Evolutionary conservation across 306 rosid species (phyloP), one percentile per base, ranked within the genome.

Genomic region (Carpinus fangiana): DNA sequence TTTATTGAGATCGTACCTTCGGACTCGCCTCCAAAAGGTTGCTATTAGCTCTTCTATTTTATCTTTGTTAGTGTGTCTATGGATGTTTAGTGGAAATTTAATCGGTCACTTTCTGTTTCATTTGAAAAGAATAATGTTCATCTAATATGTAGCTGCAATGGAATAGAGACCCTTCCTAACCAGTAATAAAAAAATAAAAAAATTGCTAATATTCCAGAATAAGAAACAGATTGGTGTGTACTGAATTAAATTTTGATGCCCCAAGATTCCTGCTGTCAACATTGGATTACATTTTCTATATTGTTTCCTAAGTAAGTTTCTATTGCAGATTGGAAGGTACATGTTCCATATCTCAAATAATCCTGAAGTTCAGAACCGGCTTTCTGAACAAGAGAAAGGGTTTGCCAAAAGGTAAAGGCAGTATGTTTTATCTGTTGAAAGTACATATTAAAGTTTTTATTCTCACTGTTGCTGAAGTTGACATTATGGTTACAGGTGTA

Each of bases 11-110:
- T 95, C 99, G 5, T 92, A 95, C 75, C 89, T 91, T 71, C 85
- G 99, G 54, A 83, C 89, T 84, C 96, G 99, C 59, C 86, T 95
- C 31, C 96, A 90, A 85, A 95, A 92, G 98, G 99, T 92, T 73
- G 75, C 52, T 21, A 21, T 50, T 79, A 50, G 53, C 65, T 48
- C 56, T 66, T 53, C 8, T 26, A 11, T 46, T 55, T 8, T 47
- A 73, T 52, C n/a, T 41, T 70, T 72, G 31, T 48, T 46, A 18
- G 48, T 73, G 31, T 41, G 7, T 31, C 36, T 8, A 3, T 73
- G 57, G 8, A 21, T 79, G 60, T 76, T 66, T 26, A 6, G 51
- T 34, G 34, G 45, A 51, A 48, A 79, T 18, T 72, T 3, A 57
- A 21, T 74, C 45, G 20, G 43, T 61, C 28, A 38, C 72, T 8